These are phyloP conservation scores for Septoria linicola DNA, from an alignment of 2,329 filamentous ascomycete genomes.

Conservation along the genomic window DNA sequence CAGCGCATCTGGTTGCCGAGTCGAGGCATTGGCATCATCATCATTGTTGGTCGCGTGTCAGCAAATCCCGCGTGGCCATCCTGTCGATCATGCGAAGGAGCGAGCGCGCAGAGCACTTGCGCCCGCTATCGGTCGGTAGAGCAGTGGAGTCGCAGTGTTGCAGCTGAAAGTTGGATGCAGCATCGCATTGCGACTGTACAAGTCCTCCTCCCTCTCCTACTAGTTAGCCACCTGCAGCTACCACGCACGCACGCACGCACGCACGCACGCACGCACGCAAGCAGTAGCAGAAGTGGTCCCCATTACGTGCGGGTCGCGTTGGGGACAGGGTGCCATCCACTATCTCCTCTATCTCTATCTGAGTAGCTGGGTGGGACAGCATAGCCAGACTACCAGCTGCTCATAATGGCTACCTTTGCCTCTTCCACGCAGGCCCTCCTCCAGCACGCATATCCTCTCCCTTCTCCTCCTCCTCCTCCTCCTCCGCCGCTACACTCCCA, in stretches of 20 bases:
- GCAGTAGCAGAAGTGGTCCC: constrained; percentile 5
- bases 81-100: constrained; percentile 14
- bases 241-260: too few species aligned
- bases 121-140: constrained; percentile 18
- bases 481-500: constrained; percentile 14
- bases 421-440: not conserved
- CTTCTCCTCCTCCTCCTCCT: not conserved
- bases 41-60: constrained; percentile 7
- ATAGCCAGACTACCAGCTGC: too few species aligned
- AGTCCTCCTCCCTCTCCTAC: not conserved
- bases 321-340: too few species aligned
- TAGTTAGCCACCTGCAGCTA: too few species aligned
- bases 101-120: not conserved
- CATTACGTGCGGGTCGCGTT: constrained; percentile 7
- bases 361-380: too few species aligned
- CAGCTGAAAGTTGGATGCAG: constrained; percentile 10
- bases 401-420: constrained; percentile 5
- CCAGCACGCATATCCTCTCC: not conserved
- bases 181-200: constrained; percentile 13
- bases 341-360: too few species aligned
- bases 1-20: constrained; percentile 10
- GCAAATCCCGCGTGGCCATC: too few species aligned
- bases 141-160: not conserved
- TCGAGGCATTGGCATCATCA: not conserved
- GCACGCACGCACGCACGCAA: too few species aligned